Evolutionary conservation across 1,284 basidiomycete genomes (phyloP).

Genomic region (Pseudozyma pruni): DNA sequence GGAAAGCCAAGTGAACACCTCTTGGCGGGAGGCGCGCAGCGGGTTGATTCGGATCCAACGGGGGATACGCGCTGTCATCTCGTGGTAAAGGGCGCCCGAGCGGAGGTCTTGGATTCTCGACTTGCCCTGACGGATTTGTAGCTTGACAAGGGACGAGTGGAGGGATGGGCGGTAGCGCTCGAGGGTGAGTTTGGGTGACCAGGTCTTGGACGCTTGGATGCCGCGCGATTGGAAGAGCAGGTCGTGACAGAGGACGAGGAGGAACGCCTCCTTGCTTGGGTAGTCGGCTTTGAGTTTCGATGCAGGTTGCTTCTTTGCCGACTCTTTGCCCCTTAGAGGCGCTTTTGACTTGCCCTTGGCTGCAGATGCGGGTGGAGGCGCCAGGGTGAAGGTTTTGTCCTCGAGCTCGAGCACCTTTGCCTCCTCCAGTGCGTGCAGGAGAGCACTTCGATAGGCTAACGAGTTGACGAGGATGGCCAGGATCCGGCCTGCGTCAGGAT

Average conservation of each 20-base stretch:
- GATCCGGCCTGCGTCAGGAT: conserved; percentile 53
- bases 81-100: conserved; percentile 45
- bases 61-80: conserved; percentile 52
- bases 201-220: conserved; percentile 57
- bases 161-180: conserved; percentile 85
- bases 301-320: not conserved
- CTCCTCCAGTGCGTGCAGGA: conserved; percentile 36
- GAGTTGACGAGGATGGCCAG: conserved; percentile 59
- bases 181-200: conserved; percentile 57
- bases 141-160: conserved; percentile 81
- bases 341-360: conserved; percentile 4
- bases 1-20: conserved; percentile 74
- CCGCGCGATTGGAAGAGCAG: conserved; percentile 55
- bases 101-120: conserved; percentile 52
- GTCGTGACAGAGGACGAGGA: conserved; percentile 63
- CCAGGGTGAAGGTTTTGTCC: conserved; percentile 29
- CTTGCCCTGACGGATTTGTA: conserved; percentile 75
- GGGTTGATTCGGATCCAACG: conserved; percentile 64
- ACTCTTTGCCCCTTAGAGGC: not conserved
- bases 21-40: conserved; percentile 54
- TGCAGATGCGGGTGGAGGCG: not conserved
- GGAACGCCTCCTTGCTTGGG: conserved; percentile 39
- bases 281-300: not conserved
- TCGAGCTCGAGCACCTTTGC: conserved; percentile 40
- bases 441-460: conserved; percentile 46